A percentile compares a stretch with the other conserved stretches of the same genome.
Evolutionary conservation across 768 basidiomycete genomes (phyloP).

Genomic region (Termitomyces sp.): DNA sequence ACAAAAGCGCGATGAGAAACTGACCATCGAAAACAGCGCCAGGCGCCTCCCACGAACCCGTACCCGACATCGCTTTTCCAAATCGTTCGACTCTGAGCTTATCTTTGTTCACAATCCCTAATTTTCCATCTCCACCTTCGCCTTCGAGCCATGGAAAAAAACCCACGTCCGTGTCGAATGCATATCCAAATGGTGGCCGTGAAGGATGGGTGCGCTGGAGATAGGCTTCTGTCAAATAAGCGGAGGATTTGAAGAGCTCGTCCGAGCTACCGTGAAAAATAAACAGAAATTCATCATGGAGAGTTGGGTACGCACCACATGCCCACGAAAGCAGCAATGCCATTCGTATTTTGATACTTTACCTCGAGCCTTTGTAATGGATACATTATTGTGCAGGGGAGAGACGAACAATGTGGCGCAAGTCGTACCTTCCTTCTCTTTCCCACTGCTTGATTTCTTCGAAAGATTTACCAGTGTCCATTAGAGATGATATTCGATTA

Average conservation of each 20-base stretch:
- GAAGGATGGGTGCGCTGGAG: conserved; percentile 43
- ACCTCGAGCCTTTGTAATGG: conserved; percentile 43
- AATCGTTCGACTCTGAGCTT: conserved; percentile 62
- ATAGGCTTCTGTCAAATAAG: conserved; percentile 72
- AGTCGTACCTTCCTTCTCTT: conserved; percentile 29
- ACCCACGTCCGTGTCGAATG: conserved; percentile 48
- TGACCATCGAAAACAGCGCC: conserved; percentile 54
- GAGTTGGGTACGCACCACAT: conserved; percentile 45
- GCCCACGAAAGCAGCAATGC: conserved; percentile 68
- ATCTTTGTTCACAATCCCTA: conserved; percentile 31
- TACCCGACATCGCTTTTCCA: conserved; percentile 74
- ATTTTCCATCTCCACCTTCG: conserved; percentile 3
- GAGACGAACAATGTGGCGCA: background rate
- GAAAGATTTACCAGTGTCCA: conserved; percentile 65
- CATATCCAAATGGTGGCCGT: conserved; percentile 68
- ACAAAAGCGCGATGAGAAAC: conserved; percentile 14
- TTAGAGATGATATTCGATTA: conserved; percentile 64
- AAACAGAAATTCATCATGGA: background rate
- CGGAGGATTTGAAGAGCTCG: conserved; percentile 73
- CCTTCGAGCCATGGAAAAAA: conserved; percentile 80
- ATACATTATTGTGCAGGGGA: conserved; percentile 11
- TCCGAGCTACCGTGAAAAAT: conserved; percentile 48
- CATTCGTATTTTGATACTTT: conserved; percentile 67
- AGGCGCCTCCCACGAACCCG: conserved; percentile 67
- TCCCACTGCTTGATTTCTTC: conserved; percentile 35